Evolutionary conservation across 192 early-diverging fungal species (phyloP).

Genomic region (Diversispora eburnea): DNA sequence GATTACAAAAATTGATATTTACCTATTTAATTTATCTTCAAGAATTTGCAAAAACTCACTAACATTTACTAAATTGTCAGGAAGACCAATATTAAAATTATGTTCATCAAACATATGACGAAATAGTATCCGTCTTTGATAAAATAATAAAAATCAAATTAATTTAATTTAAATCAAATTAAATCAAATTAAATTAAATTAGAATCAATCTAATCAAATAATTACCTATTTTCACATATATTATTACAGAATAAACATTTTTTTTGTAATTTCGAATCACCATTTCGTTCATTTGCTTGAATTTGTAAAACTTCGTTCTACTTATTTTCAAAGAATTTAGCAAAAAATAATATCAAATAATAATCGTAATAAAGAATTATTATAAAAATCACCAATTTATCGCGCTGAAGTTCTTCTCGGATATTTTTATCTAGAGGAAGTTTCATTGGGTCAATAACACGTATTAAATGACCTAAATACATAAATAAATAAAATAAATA

Average conservation of each 20-base stretch:
- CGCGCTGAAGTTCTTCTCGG: conserved; percentile 67
- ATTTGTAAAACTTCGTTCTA: conserved; percentile 64
- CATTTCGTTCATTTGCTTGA: conserved; percentile 69
- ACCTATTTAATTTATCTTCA: conserved; percentile 65
- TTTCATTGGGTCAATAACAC: conserved; percentile 57
- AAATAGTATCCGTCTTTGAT: conserved; percentile 62
- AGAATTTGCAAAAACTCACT: conserved; percentile 77
- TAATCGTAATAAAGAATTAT: not conserved
- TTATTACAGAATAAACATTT: conserved; percentile 95
- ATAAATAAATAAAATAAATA: conserved; percentile 1
- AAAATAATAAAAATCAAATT: conserved; percentile 1
- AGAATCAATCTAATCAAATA: not conserved
- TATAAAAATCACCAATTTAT: conserved; percentile 50
- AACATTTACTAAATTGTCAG: conserved; percentile 86
- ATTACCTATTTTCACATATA: conserved; percentile 60
- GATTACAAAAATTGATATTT: not conserved
- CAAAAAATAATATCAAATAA: not conserved
- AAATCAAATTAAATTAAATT: not conserved
- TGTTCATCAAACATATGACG: conserved; percentile 88
- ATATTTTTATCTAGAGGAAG: conserved; percentile 60
- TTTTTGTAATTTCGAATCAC: conserved; percentile 59
- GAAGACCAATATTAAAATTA: conserved; percentile 89
- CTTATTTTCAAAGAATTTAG: not conserved
- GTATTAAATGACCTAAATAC: conserved; percentile 30
- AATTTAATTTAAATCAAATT: conserved; percentile 4